phyloP scores from a whole-genome alignment of 2,329 filamentous ascomycete genomes.

The Beauveria caledonica region DNA sequence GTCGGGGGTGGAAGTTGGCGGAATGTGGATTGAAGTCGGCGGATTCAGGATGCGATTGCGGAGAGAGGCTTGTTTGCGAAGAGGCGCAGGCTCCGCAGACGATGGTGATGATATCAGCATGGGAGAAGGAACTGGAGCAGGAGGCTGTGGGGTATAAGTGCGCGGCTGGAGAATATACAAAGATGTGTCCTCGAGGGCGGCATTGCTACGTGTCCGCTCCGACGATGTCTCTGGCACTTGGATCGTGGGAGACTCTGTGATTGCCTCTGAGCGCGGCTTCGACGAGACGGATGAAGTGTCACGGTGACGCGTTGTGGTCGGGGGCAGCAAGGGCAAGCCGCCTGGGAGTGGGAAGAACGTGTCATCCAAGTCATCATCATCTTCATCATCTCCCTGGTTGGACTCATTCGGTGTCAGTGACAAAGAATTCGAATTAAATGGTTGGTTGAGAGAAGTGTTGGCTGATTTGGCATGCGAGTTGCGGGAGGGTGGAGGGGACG shows the following conservation, averaged over 20 bases:
- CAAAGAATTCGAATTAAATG: not conserved
- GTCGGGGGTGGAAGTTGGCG: conserved; percentile 25
- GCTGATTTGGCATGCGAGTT: conserved; percentile 5
- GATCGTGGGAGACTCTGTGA: not conserved
- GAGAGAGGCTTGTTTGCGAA: conserved; percentile 37
- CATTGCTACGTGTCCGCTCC: not conserved
- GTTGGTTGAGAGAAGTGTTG: not conserved
- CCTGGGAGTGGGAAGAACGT: conserved; percentile 10
- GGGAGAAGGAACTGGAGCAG: conserved; percentile 40
- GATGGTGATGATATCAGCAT: conserved; percentile 23
- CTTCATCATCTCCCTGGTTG: conserved; percentile 7
- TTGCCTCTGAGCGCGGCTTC: not conserved
- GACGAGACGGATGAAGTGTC: not conserved
- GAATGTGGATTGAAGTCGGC: conserved; percentile 47
- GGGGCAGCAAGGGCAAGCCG: conserved; percentile 8
- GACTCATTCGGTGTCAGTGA: conserved; percentile 9
- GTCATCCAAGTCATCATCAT: conserved; percentile 6
- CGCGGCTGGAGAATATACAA: conserved; percentile 49
- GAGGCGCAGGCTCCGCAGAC: conserved; percentile 15
- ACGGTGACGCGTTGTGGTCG: not conserved
- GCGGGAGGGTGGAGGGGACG: conserved; percentile 3
- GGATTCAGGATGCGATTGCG: conserved; percentile 44
- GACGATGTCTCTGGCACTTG: not conserved
- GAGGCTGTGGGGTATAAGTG: conserved; percentile 47
- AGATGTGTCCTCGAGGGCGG: conserved; percentile 25